A percentile compares a stretch with the other conserved stretches of the same genome.
Conservation (phyloP, 1,139 yeast species). For the Yamadazyma atlantica region DNA sequence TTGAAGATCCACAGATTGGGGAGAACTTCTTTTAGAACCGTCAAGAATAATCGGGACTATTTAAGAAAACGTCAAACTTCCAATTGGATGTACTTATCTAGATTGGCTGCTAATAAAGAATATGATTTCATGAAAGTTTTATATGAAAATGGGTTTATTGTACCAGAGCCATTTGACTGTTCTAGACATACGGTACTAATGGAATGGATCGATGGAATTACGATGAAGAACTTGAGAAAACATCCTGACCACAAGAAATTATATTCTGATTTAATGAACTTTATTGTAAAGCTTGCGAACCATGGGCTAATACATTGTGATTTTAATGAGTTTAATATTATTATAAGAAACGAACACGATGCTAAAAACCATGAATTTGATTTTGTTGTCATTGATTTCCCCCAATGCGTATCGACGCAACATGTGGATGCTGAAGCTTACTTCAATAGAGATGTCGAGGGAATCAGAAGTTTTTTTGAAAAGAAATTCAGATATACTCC, state of each 20-base stretch:
- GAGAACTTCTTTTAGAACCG: slow-evolving; percentile 87
- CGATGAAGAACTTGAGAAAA: slow-evolving; percentile 79
- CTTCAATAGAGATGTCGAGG: slow-evolving; percentile 89
- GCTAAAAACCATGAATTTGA: slow-evolving; percentile 53
- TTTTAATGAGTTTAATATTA: slow-evolving; percentile 92
- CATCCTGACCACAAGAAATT: slow-evolving; percentile 68
- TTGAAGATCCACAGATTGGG: slow-evolving; percentile 92
- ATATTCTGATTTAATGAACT: slow-evolving; percentile 82
- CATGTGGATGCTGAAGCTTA: slow-evolving; percentile 86
- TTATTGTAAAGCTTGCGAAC: slow-evolving; percentile 79
- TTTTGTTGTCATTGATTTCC: slow-evolving; percentile 93
- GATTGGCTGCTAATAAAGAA: slow-evolving; percentile 90
- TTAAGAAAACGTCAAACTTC: slow-evolving; percentile 64
- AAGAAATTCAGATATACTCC: slow-evolving; percentile 78
- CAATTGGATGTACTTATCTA: slow-evolving; percentile 90
- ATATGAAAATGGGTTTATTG: slow-evolving; percentile 72
- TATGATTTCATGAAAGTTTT: slow-evolving; percentile 81
- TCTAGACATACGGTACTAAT: slow-evolving; percentile 91
- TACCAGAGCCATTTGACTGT: slow-evolving; percentile 86
- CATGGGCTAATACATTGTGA: slow-evolving; percentile 96
- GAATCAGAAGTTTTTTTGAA: slow-evolving; percentile 79
- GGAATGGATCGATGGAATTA: slow-evolving; percentile 87
- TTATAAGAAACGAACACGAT: slow-evolving; percentile 66
- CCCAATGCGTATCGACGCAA: slow-evolving; percentile 93
- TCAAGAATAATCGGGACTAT: slow-evolving; percentile 91